Base-by-base conservation (phyloP, 371 early-diverging fungal genomes). In the Lichtheimia ramosa region DNA sequence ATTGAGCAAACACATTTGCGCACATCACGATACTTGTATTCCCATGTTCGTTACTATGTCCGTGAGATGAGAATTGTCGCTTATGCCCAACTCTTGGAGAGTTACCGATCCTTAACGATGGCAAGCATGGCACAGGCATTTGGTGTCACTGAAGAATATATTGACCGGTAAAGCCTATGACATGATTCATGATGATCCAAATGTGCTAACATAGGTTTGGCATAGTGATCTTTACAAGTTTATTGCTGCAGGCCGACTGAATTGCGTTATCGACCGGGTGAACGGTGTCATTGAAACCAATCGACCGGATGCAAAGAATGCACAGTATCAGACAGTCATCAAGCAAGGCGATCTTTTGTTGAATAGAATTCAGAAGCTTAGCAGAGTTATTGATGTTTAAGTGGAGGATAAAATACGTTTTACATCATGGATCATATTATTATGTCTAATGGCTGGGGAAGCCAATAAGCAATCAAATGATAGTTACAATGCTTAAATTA, bases 211-310 rank as follows among this genome's bases (percentile, higher is more conserved):
- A 8, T 34, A 34, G 34, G 12, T 48, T 12, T 50, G 25, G 15
- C 15, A 25, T 71, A 90, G 92, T 63, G 99, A 99, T 68, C 77
- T 99, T 48, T 91, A 95, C 59, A 88, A 87, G 61, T 99, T 97
- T 72, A 98, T 99, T 70, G 92, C 98, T 14, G 93, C 95, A 7
- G 97, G 96, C 20, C 93, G 99, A 25, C 82, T 99, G 49, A 94
- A 97, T 77, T 98, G 98, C 69, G 97, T 96, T 21, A 99, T 99
- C 71, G 99, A 99, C 80, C 97, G 97, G 71, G 97, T 99, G n/a
- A 91, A 89, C 59, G 97, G 97, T 16, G 89, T 98, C 42, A 94
- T 99, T 54, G 95, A 94, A 67, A 96, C 97, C 18, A 97, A 96
- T 80, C 90, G 97, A 56, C 96, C 96, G 6, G 98, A 97, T 62